These are phyloP conservation scores for Hebeloma cylindrosporum DNA, from an alignment of 768 basidiomycete species.

Conservation along the genomic window DNA sequence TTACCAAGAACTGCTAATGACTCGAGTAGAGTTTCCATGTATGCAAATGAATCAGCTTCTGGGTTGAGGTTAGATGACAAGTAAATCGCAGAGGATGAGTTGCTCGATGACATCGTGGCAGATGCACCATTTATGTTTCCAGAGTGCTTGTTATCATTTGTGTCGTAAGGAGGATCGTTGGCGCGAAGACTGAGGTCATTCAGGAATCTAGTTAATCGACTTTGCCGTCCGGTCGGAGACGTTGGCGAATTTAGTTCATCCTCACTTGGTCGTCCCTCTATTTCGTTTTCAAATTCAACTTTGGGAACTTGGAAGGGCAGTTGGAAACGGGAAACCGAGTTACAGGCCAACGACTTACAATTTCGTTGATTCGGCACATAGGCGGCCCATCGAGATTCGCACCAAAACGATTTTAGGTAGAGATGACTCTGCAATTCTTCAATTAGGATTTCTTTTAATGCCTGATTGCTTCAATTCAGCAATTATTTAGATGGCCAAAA, in stretches of 20 bases:
- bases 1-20: constrained; percentile 91
- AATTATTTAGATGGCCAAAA: background rate
- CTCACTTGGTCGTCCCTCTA: constrained; percentile 26
- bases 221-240: constrained; percentile 40
- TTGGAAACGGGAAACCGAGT: background rate
- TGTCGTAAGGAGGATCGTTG: constrained; percentile 75
- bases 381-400: constrained; percentile 87
- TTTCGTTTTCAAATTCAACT: constrained; percentile 63
- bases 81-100: constrained; percentile 19
- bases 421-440: constrained; percentile 96
- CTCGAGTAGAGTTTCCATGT: constrained; percentile 91
- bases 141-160: constrained; percentile 43
- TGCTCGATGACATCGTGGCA: constrained; percentile 1
- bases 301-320: constrained; percentile 48
- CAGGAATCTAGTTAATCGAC: constrained; percentile 62
- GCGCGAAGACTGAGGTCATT: constrained; percentile 65
- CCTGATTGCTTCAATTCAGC: constrained; percentile 50
- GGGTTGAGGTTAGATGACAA: constrained; percentile 53
- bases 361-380: constrained; percentile 78
- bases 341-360: constrained; percentile 47
- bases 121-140: constrained; percentile 19
- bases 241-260: constrained; percentile 38
- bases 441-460: constrained; percentile 86
- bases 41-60: constrained; percentile 89
- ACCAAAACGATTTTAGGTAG: constrained; percentile 97